phyloP scores from a whole-genome alignment of 805 yeast species.

The Candida morakotiae region DNA sequence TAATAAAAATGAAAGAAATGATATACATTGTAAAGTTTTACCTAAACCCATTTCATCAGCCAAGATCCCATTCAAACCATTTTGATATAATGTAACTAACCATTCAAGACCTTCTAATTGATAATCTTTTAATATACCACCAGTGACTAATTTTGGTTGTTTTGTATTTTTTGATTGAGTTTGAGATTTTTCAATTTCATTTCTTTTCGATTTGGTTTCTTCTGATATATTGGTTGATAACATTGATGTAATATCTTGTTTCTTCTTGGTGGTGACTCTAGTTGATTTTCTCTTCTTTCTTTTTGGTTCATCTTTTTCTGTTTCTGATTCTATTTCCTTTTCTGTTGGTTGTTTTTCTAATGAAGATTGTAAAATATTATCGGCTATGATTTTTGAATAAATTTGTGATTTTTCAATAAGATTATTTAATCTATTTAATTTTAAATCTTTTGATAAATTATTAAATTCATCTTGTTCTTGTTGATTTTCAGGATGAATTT shows the following conservation, averaged over 20 bases:
- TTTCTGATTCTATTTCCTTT: background rate
- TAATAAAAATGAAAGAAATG: conserved; percentile 68
- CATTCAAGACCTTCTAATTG: conserved; percentile 90
- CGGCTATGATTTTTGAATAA: conserved; percentile 82
- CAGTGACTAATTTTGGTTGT: conserved; percentile 32
- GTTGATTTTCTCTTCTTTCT: conserved; percentile 15
- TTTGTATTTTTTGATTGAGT: conserved; percentile 1
- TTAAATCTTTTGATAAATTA: conserved; percentile 46
- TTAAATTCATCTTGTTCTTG: conserved; percentile 41
- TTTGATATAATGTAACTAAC: conserved; percentile 83
- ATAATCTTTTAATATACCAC: conserved; percentile 69
- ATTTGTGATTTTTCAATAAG: conserved; percentile 85
- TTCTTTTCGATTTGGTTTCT: conserved; percentile 15
- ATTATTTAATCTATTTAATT: conserved; percentile 62
- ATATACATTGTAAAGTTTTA: conserved; percentile 84
- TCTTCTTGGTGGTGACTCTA: conserved; percentile 6
- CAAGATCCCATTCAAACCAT: conserved; percentile 89
- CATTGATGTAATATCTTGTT: conserved; percentile 16
- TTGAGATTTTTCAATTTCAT: conserved; percentile 25
- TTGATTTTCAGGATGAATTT: background rate
- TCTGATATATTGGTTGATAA: conserved; percentile 15
- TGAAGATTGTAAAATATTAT: conserved; percentile 59
- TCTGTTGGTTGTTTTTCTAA: conserved; percentile 8
- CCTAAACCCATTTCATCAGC: conserved; percentile 99
- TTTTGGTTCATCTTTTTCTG: conserved; percentile 16